Conservation (phyloP, 495 filamentous ascomycete genomes). For the Penicillium verhagenii region DNA sequence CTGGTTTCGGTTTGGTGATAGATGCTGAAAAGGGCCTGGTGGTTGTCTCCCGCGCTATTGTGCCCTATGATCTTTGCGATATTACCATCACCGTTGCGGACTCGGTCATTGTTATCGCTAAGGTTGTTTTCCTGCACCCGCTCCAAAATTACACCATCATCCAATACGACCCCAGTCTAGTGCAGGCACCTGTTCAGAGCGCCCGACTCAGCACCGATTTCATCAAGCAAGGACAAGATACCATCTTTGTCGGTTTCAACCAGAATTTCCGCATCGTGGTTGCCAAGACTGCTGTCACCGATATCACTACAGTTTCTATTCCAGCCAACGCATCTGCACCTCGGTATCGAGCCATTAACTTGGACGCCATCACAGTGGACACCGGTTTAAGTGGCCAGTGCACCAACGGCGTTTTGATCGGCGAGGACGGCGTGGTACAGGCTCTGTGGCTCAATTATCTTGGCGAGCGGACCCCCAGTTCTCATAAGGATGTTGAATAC, state of each 20-base stretch:
- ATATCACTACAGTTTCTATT: constrained; percentile 96
- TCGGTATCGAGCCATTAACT: constrained; percentile 92
- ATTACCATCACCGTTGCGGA: constrained; percentile 94
- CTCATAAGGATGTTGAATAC: constrained; percentile 91
- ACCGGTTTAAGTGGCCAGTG: constrained; percentile 87
- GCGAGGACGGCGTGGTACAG: constrained; percentile 87
- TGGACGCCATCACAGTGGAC: constrained; percentile 97
- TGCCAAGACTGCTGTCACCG: constrained; percentile 90
- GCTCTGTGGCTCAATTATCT: constrained; percentile 96
- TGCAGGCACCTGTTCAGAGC: constrained; percentile 87
- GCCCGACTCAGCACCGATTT: constrained; percentile 75
- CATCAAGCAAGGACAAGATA: constrained; percentile 87
- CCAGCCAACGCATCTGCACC: constrained; percentile 88
- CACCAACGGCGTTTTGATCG: constrained; percentile 88
- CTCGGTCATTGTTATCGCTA: constrained; percentile 88
- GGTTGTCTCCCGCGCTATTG: constrained; percentile 85
- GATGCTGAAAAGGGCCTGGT: constrained; percentile 95
- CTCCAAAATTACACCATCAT: constrained; percentile 96
- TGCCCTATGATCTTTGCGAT: constrained; percentile 96
- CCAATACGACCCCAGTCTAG: constrained; percentile 89
- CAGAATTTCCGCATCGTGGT: constrained; percentile 91
- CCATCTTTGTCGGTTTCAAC: constrained; percentile 96
- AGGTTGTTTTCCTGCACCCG: constrained; percentile 96
- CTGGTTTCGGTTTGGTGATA: constrained; percentile 91
- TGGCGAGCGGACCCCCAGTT: constrained; percentile 76